Evolutionary conservation across 2,329 filamentous ascomycete genomes (phyloP), one percentile per base, ranked within the genome.

Genomic region (Leptographium flavum): DNA sequence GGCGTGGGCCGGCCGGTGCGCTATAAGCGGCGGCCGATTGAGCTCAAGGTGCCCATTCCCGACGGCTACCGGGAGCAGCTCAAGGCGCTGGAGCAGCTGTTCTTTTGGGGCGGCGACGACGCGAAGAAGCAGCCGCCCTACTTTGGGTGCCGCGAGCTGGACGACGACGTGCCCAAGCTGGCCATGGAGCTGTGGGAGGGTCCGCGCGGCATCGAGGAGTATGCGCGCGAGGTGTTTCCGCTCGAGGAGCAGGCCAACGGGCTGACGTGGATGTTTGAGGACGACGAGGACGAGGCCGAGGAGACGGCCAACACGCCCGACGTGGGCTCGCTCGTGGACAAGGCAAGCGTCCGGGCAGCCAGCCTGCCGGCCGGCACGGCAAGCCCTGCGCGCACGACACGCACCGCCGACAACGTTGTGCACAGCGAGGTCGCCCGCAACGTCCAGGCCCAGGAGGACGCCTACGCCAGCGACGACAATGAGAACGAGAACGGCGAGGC

Each of bases 171-270:
- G 52, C 87, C 87, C 0, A 71, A 74, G 9, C 79, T 87, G 53
- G 85, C 88, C 1, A 68, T 90, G 50, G 74, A 82, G 54, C 67
- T 98, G 22, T 96, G 92, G 92, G 86, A 94, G 58, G 92, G 87
- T 4, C 87, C 87, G 53, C 74, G 92, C 45, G 84, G 86, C 27
- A 74, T 96, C 54, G 87, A 95, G 59, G 92, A 96, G 63, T 98
- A 96, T 60, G 90, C 90, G 1, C 74, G 84, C 41, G 92, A 96
- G 60, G 87, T 93, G 25, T 96, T 96, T 56, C 86, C 87, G 0
- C 73, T 95, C 13, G 92, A 98, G 62, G 92, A 98, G 64, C 83
- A 88, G 54, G 87, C 87, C 28, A 96, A 96, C 59, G 90, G 90
- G 5, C 66, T 92, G 57, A 86, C 83, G 15, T 98, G 92, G 92